Conservation (phyloP, 148 eudicot species). For the Euryodendron excelsum region DNA sequence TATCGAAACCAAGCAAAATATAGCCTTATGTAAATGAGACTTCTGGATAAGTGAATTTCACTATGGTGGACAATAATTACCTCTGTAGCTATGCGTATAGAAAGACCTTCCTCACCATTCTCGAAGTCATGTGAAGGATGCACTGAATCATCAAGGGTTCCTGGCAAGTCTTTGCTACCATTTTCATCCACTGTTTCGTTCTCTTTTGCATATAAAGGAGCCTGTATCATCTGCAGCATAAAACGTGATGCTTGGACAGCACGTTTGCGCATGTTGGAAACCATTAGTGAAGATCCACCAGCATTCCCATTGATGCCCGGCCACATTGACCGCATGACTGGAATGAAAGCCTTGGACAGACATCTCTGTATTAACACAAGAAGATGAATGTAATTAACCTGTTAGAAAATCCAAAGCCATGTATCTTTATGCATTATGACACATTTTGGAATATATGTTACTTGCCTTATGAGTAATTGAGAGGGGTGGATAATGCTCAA, state of each 20-base stretch:
- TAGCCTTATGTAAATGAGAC: not conserved
- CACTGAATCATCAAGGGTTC: slow-evolving; percentile 31
- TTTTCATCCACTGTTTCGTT: slow-evolving; percentile 27
- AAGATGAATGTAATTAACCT: not conserved
- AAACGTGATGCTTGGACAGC: slow-evolving; percentile 92
- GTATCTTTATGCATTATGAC: not conserved
- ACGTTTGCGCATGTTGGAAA: slow-evolving; percentile 83
- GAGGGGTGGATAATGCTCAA: slow-evolving; percentile 93
- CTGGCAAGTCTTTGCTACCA: slow-evolving; percentile 27
- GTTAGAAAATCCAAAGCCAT: not conserved
- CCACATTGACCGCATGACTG: slow-evolving; percentile 75
- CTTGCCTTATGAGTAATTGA: slow-evolving; percentile 83
- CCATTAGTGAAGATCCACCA: slow-evolving; percentile 51
- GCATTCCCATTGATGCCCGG: slow-evolving; percentile 82
- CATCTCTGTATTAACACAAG: slow-evolving; percentile 52
- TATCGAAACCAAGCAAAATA: not conserved
- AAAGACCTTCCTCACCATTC: slow-evolving; percentile 86
- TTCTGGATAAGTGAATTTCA: not conserved
- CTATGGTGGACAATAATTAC: slow-evolving; percentile 28
- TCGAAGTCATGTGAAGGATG: slow-evolving; percentile 51
- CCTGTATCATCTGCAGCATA: slow-evolving; percentile 94
- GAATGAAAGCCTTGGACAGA: slow-evolving; percentile 71
- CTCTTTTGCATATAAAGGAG: slow-evolving; percentile 56
- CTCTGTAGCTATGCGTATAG: slow-evolving; percentile 80
- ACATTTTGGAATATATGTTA: not conserved